Evolutionary conservation across 306 rosid species (phyloP), one percentile per base, ranked within the genome.

Genomic region (Oemleria cerasiformis): DNA sequence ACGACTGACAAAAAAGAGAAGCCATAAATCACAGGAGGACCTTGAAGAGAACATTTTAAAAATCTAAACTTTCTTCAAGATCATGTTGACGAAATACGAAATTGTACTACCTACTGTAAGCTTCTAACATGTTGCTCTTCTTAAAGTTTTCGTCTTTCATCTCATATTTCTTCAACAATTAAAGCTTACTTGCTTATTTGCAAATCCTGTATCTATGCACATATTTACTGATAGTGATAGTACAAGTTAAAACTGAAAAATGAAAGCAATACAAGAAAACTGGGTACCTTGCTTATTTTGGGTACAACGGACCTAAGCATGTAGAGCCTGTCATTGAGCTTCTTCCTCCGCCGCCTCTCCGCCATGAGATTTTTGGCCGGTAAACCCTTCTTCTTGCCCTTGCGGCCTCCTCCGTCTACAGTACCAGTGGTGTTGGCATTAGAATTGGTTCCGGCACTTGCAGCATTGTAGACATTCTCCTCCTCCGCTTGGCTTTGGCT

Each of bases 301-400:
- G 98, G 98, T 43, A 93, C 98, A 56, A 93, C 96, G 40, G 98
- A 93, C 84, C 98, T 84, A 63, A 93, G 97, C 96, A 93, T 88
- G 80, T 93, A 93, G 73, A 93, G 84, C 78, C 97, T 84, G 63
- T 93, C 98, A 74, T 93, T 93, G 45, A 93, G 93, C 72, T 90
- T 93, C 93, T 93, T 93, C 80, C 98, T 72, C 5, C 98, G 90
- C 47, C 98, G 88, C 77, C 98, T 84, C 86, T 93, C 98, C 0
- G 98, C 98, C 98, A 92, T 92, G 58, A 92, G 88, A 86, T 92
- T 92, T 58, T 92, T 92, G 0, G 98, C 96, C 0, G 97, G 98
- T 14, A 87, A 13, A 16, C 96, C 96, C 54, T 92, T 92, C 85
- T 87, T 92, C 92, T 90, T 92, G 77, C 92, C 92, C 86, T 87